Base-by-base conservation (phyloP, 106 monocot genomes). In the Triglochin maritima region DNA sequence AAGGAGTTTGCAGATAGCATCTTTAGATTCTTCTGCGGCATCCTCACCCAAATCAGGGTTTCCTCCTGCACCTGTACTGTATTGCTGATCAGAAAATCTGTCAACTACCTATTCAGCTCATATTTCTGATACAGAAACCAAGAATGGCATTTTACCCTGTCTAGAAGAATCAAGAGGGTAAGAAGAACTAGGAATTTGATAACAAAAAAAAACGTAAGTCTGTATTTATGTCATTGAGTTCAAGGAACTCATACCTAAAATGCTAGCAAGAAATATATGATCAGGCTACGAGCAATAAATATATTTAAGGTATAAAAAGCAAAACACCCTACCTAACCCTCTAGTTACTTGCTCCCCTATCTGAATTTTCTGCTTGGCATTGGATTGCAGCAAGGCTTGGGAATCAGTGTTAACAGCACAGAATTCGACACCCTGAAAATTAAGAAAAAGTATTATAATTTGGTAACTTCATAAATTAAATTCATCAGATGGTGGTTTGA, bases 61-160 rank as follows among this genome's bases (percentile, higher is more conserved):
- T 76, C 76, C 76, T 56, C 76, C 76, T 5, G 76, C 69, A 69
- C 76, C 76, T 76, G 69, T 29, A 76, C 76, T 76, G 69, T 29
- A 76, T 63, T 63, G 56, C 76, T 76, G 69, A 69, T 9, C 54
- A 46, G 61, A 61, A 63, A 57, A 54, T 41, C 63, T 62, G n/a
- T 61, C 44, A 75, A 57, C 44, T 59, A 15, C 57, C 58, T 59
- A 56, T 56, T 53, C 54, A 8, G 7, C 15, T 48, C 9, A 68
- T 7, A 6, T 5, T 67, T 13, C 49, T 50, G 13, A 67, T 9
- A 13, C 12, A 15, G 49, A 49, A 50, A 1, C 10, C 52, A 52
- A 7, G n/a, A n/a, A 7, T 52, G 9, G 11, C 52, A 8, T 8
- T 52, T 11, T 52, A 52, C 52, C 7, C 11, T 8, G 52, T 52